Evolutionary conservation across 176 grass and related monocot genomes (phyloP).

Genomic region (Aegilops umbellulata): DNA sequence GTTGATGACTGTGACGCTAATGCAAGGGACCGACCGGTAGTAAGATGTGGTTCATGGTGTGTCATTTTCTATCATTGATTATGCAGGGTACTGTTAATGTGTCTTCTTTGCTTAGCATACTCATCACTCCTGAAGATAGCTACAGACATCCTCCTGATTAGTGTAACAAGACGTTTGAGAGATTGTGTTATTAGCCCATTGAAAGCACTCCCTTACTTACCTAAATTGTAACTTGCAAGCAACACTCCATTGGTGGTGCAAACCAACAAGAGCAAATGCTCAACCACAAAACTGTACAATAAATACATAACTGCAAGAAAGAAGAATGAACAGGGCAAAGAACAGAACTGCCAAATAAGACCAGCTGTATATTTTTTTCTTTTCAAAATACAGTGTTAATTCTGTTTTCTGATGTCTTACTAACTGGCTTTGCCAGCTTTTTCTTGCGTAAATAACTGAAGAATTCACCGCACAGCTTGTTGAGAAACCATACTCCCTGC

Average conservation of each 20-base stretch:
- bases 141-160: background rate
- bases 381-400: background rate
- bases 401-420: background rate
- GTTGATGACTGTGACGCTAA: background rate
- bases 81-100: background rate
- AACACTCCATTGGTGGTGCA: background rate
- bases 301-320: background rate
- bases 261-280: background rate
- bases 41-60: background rate
- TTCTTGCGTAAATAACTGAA: background rate
- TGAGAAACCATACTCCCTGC: background rate
- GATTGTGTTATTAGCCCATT: background rate
- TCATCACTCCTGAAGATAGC: conserved; percentile 10
- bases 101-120: background rate
- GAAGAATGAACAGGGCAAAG: background rate
- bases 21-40: background rate
- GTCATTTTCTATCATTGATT: background rate
- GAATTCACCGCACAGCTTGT: background rate
- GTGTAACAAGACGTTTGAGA: background rate
- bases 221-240: conserved; percentile 5
- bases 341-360: background rate
- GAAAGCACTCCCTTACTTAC: background rate
- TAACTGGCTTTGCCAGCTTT: background rate
- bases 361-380: background rate
- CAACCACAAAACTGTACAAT: background rate